Evolutionary conservation across 768 basidiomycete species (phyloP).

Genomic region (Albatrellus ellisii): DNA sequence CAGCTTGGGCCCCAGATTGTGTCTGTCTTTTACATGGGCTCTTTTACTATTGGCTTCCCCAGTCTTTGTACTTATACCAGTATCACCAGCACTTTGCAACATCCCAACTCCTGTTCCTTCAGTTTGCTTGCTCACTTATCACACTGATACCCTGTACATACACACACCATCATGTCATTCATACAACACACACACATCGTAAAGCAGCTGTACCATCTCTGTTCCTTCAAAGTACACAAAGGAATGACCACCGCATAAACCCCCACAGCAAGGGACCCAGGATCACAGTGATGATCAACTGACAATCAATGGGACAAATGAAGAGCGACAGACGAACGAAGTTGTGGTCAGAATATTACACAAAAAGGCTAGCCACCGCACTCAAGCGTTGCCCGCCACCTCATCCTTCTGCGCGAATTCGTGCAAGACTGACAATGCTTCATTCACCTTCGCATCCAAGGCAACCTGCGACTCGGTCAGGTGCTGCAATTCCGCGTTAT

Average conservation of each 20-base stretch:
- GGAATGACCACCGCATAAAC: conserved; percentile 41
- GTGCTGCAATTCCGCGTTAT: conserved; percentile 84
- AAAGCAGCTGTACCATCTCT: conserved; percentile 46
- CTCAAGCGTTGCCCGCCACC: conserved; percentile 16
- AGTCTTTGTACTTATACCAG: too few relatives aligned
- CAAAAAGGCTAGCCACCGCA: conserved; percentile 1
- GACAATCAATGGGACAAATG: conserved; percentile 24
- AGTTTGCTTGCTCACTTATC: too few relatives aligned
- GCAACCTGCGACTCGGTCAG: conserved; percentile 75
- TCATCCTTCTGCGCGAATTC: conserved; percentile 52
- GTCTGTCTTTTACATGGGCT: too few relatives aligned
- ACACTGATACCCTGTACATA: conserved; percentile 12
- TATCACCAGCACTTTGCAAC: too few relatives aligned
- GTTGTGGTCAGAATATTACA: conserved; percentile 25
- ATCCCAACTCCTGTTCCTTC: too few relatives aligned
- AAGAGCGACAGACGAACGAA: conserved; percentile 23
- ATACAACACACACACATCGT: conserved; percentile 12
- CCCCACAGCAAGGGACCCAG: conserved; percentile 19
- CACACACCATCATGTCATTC: conserved; percentile 14
- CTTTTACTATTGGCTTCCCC: too few relatives aligned
- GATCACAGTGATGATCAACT: conserved; percentile 16
- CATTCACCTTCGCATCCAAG: conserved; percentile 81
- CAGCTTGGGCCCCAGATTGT: too few relatives aligned
- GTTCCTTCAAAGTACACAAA: conserved; percentile 44
- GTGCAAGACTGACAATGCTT: conserved; percentile 80